phyloP scores from a whole-genome alignment of 2,329 filamentous ascomycete species.

The Geosmithia morbida region DNA sequence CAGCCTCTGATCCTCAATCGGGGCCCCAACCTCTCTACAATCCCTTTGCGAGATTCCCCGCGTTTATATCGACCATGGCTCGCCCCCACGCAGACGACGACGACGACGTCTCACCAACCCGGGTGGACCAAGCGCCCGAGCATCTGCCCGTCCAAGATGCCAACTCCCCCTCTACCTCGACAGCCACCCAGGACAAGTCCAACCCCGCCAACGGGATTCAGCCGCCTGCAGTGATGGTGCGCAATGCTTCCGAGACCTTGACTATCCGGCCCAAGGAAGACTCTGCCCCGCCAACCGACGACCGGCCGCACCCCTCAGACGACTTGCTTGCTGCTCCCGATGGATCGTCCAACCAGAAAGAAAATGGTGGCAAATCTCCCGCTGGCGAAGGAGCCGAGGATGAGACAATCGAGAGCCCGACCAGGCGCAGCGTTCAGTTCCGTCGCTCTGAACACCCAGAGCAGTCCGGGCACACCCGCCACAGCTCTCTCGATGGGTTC shows the following conservation, averaged over 20 bases:
- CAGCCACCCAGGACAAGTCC: neutral
- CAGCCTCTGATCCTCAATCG: neutral
- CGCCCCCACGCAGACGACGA: neutral
- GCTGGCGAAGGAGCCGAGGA: neutral
- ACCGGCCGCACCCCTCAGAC: neutral
- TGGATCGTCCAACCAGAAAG: neutral
- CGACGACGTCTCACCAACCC: neutral
- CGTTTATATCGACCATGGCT: neutral
- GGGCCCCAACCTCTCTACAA: too few relatives aligned
- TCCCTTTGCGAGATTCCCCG: neutral
- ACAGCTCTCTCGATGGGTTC: conserved; percentile 53
- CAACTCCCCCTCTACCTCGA: neutral
- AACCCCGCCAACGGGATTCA: conserved; percentile 3
- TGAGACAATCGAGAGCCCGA: neutral
- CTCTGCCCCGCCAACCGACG: neutral
- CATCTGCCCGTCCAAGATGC: neutral
- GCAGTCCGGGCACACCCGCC: conserved; percentile 37
- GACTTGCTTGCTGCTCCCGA: neutral
- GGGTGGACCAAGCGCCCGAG: neutral
- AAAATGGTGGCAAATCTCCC: neutral
- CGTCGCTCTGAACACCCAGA: conserved; percentile 39
- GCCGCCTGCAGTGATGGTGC: conserved; percentile 1
- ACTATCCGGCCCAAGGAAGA: neutral
- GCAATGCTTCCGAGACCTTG: neutral
- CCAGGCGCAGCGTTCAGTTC: conserved; percentile 60